Base-by-base conservation (phyloP, 2,329 filamentous ascomycete species). In the Daldinia sp. region DNA sequence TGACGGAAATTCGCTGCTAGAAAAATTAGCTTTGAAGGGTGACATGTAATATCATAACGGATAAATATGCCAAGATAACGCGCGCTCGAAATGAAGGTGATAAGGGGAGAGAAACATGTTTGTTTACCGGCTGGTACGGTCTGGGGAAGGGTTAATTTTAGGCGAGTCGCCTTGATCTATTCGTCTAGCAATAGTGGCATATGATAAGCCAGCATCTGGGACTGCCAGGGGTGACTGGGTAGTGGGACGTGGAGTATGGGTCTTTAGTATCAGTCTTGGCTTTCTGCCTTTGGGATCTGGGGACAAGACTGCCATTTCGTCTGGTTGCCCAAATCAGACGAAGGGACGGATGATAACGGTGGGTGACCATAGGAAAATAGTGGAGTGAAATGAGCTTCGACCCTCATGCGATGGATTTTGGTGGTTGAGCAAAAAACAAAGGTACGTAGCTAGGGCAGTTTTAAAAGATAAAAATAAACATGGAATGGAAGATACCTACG, bases 1-100 rank as follows among this genome's bases (percentile, higher is more conserved):
- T 19, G 87, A 88, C 7, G 87, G 87, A 56, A 90, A 90, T 72
- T 90, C 87, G 63, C 87, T 90, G 63, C 49, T 53, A 62, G 25
- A 64, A 32, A 57, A 58, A 55, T 77, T 51, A 77, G 76, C 19
- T n/a, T 45, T 29, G 43, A 23, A 7, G 34, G 43, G 25, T 10
- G 21, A 30, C 47, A 27, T 32, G 23, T 39, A 5, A 17, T 5
- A 43, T 37, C 21, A 17, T 5, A 32, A 32, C 21, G 17, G 13
- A 30, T 21, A 32, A n/a, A n/a, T 4, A 35, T 7, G 25, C n/a
- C 3, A 47, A 23, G 10, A 39, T 47, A n/a, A 35, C 4, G 11
- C 32, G 29, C 19, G 48, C 30, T 49, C 4, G 45, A 35, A 9
- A 27, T 7, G 13, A 41, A 30, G 21, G 25, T 17, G 21, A 17